Base-by-base conservation (phyloP, 192 early-diverging fungal species). In the Coemansia sp. region DNA sequence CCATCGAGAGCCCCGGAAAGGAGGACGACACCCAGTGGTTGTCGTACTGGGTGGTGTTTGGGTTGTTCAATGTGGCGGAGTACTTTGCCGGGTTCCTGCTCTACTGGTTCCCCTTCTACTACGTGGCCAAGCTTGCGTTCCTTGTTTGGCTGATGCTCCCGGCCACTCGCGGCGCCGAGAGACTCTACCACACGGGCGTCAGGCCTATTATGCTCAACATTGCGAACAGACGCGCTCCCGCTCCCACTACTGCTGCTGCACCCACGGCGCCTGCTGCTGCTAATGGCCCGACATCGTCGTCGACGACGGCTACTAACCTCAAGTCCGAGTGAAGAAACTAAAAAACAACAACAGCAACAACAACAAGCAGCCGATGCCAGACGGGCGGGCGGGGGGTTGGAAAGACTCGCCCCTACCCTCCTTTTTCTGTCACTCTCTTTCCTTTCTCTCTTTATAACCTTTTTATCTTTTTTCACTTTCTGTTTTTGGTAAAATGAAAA, bases 41-140 rank as follows among this genome's bases (percentile, higher is more conserved):
- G 50, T 92, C 91, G 19, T 97, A 97, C 86, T 97, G 95, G 79
- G 88, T 87, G 38, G 93, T 99, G 11, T 95, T 91, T 84, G 96
- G 92, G 37, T 89, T 96, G 75, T 81, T 95, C 59, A 93, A 93
- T 64, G 85, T 91, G 41, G 32, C 90, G 61, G 95, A 98, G 87
- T 95, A 92, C 85, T 97, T 98, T 68, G 86, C 89, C n/a, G 93
- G 96, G 57, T 48, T 91, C 56, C 57, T 99, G 11, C 80, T 96
- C 39, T 93, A 94, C 87, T 99, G 96, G 94, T 74, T 95, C 66
- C 94, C 94, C 50, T 95, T 99, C 84, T 99, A 96, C 86, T 96
- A 93, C 76, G 76, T 90, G 48, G 86, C 97, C 84, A 99, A 99
- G 86, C 89, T 94, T n/a, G 72, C 88, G 11, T 86, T 98, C 65